Evolutionary conservation across 306 rosid genomes (phyloP).

Genomic region (Mucuna pruriens): DNA sequence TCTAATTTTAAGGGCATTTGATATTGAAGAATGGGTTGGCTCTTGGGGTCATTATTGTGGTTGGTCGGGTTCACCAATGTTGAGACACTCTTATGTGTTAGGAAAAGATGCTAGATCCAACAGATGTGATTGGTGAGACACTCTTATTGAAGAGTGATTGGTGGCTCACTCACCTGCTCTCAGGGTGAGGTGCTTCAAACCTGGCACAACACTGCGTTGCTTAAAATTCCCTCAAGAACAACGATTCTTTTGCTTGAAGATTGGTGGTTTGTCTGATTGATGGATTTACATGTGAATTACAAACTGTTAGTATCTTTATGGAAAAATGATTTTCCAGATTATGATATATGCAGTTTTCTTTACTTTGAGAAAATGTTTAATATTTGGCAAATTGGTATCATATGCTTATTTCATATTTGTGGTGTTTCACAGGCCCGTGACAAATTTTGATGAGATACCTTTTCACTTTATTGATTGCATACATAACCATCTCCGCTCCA

Average conservation of each 20-base stretch:
- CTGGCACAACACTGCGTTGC: background rate
- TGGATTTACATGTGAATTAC: constrained; percentile 3
- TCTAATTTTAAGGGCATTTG: background rate
- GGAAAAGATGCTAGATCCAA: background rate
- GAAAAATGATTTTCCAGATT: constrained; percentile 7
- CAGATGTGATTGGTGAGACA: no score
- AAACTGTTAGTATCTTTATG: background rate
- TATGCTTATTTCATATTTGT: constrained; percentile 31
- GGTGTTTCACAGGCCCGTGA: constrained; percentile 69
- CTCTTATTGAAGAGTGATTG: no score
- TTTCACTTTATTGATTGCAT: constrained; percentile 95
- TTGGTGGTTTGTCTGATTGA: constrained; percentile 2
- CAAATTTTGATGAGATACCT: constrained; percentile 78
- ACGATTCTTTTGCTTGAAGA: constrained; percentile 18
- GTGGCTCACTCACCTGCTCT: background rate
- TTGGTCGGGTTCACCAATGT: background rate
- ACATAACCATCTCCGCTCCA: constrained; percentile 71
- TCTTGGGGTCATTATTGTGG: background rate
- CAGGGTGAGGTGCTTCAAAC: background rate
- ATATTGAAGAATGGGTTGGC: constrained; percentile 7
- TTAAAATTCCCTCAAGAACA: background rate
- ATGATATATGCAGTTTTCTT: background rate
- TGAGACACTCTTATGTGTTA: background rate
- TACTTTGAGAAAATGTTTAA: background rate
- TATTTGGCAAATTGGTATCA: constrained; percentile 4